Conservation (phyloP, 176 grass and related monocot genomes). For the Triticum urartu region DNA sequence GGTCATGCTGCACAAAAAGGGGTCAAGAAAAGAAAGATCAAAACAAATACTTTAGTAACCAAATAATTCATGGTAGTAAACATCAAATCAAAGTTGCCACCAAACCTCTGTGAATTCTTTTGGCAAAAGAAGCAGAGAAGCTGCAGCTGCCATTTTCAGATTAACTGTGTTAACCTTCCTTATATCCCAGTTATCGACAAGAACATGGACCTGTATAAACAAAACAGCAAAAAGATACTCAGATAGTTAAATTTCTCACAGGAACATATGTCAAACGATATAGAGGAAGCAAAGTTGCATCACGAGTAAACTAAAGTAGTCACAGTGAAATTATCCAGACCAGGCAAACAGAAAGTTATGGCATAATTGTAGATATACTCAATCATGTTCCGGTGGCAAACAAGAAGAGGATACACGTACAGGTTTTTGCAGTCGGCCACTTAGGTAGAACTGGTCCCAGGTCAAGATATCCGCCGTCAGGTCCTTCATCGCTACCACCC, state of each 20-base stretch:
- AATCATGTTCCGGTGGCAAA: neutral
- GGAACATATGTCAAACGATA: neutral
- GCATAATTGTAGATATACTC: neutral
- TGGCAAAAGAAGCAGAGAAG: slow-evolving; percentile 88
- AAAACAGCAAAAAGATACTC: neutral
- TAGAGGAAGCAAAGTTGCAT: neutral
- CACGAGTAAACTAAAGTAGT: neutral
- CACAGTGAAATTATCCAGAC: neutral
- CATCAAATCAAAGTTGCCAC: slow-evolving; percentile 28
- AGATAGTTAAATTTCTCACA: neutral
- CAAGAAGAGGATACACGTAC: slow-evolving; percentile 40
- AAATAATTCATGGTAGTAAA: slow-evolving; percentile 19
- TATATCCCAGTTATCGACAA: slow-evolving; percentile 55
- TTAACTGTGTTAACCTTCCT: slow-evolving; percentile 67
- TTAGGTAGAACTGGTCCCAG: slow-evolving; percentile 89
- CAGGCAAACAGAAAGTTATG: neutral
- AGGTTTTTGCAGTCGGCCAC: slow-evolving; percentile 92
- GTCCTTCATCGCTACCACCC: slow-evolving; percentile 80
- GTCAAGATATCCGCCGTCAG: slow-evolving; percentile 76
- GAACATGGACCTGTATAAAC: slow-evolving; percentile 38
- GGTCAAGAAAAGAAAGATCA: slow-evolving; percentile 2
- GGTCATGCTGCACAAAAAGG: slow-evolving; percentile 59
- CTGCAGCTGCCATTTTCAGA: slow-evolving; percentile 67
- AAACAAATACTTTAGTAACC: slow-evolving; percentile 9
- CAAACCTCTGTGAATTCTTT: slow-evolving; percentile 68